Evolutionary conservation across 805 yeast species (phyloP).

Genomic region (Yarrowia sp.): DNA sequence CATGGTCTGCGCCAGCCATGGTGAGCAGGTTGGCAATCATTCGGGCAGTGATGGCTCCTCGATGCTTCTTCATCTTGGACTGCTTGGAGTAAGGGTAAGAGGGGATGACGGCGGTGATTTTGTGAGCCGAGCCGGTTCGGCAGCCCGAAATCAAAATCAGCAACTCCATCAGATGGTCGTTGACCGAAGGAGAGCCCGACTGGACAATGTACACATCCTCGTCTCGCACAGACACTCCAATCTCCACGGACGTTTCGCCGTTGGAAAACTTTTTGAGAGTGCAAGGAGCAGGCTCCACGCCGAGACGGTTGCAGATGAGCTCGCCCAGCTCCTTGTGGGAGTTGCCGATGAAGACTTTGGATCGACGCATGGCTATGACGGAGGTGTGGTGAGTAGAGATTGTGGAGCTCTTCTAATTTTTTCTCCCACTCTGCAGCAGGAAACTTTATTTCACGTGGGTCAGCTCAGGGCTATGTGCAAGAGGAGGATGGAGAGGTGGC

Average conservation of each 20-base stretch:
- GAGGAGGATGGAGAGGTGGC: background rate
- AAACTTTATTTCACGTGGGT: slow-evolving; percentile 5
- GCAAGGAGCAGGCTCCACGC: slow-evolving; percentile 92
- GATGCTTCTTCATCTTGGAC: slow-evolving; percentile 95
- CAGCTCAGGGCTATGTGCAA: background rate
- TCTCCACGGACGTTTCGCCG: slow-evolving; percentile 96
- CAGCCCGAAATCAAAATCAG: slow-evolving; percentile 92
- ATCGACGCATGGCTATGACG: slow-evolving; percentile 71
- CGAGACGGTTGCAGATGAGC: slow-evolving; percentile 83
- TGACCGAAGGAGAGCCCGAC: slow-evolving; percentile 79
- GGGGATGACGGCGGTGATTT: slow-evolving; percentile 94
- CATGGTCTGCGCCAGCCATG: slow-evolving; percentile 99
- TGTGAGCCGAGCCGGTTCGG: slow-evolving; percentile 96
- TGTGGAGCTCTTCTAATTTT: background rate
- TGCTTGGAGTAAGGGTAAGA: slow-evolving; percentile 97
- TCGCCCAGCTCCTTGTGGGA: slow-evolving; percentile 95
- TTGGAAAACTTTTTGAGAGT: slow-evolving; percentile 88
- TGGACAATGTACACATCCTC: slow-evolving; percentile 95
- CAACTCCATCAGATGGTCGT: slow-evolving; percentile 95
- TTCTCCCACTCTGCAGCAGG: background rate
- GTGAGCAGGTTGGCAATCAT: slow-evolving; percentile 90
- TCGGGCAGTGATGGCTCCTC: slow-evolving; percentile 98
- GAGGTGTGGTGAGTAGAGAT: background rate
- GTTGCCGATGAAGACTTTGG: slow-evolving; percentile 93
- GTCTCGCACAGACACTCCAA: slow-evolving; percentile 92